phyloP scores from a whole-genome alignment of 169 alveolate species.

The Cryptosporidium canis region DNA sequence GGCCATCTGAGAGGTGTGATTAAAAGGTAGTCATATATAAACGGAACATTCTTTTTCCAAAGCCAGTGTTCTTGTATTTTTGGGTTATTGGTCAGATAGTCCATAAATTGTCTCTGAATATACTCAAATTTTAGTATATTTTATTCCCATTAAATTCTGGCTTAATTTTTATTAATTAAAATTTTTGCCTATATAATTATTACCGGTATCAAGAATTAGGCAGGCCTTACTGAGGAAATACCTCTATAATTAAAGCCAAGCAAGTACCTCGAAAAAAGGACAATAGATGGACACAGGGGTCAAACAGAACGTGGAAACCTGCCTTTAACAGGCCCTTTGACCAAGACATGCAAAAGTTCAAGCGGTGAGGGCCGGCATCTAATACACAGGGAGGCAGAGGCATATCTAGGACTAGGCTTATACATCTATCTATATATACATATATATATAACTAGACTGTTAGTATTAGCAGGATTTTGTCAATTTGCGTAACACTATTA shows the following conservation, averaged over 20 bases:
- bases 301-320: no score
- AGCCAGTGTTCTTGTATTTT: conserved; percentile 66
- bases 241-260: not conserved
- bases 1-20: conserved; percentile 72
- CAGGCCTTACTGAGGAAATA: not conserved
- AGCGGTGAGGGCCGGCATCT: no score
- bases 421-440: no score
- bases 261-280: not conserved
- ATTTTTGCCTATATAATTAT: not conserved
- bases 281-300: not conserved
- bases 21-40: conserved; percentile 50
- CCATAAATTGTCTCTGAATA: not conserved
- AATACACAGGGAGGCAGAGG: no score
- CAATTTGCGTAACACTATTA: conserved; percentile 31
- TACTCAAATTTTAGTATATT: not conserved
- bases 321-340: no score
- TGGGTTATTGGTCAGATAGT: conserved; percentile 12
- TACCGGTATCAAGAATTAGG: not conserved
- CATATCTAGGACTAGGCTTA: no score
- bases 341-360: no score
- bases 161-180: not conserved
- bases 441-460: conserved; percentile 9
- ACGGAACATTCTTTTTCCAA: conserved; percentile 65
- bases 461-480: conserved; percentile 21
- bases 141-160: not conserved